Conservation (phyloP, 495 filamentous ascomycete genomes). For the Staphylotrichum tortipilum region DNA sequence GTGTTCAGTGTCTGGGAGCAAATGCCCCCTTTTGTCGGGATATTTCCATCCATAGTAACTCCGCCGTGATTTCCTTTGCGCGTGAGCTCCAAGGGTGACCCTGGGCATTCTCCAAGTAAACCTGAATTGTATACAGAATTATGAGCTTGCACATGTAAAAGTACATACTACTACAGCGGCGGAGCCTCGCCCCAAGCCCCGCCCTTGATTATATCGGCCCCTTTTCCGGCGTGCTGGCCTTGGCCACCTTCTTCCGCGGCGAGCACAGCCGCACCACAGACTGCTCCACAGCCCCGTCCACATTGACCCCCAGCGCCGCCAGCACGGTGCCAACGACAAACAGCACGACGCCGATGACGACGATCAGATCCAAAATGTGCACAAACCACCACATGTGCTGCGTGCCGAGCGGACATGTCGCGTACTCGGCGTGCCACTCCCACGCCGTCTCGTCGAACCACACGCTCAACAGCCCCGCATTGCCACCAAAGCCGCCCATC, state of each 20-base stretch:
- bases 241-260: background rate
- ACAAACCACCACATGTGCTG: slow-evolving; percentile 95
- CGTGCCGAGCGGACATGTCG: slow-evolving; percentile 64
- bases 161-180: background rate
- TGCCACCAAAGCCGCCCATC: slow-evolving; percentile 92
- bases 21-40: too few relatives aligned
- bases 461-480: slow-evolving; percentile 73
- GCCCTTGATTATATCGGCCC: background rate
- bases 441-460: slow-evolving; percentile 71
- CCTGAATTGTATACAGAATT: too few relatives aligned
- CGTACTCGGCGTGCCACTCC: slow-evolving; percentile 77
- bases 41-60: too few relatives aligned
- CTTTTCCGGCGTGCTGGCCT: background rate
- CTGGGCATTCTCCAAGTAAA: too few relatives aligned
- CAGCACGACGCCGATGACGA: slow-evolving; percentile 29
- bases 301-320: slow-evolving; percentile 15
- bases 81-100: too few relatives aligned
- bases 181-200: background rate
- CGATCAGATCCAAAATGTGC: slow-evolving; percentile 61
- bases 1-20: too few relatives aligned
- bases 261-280: background rate
- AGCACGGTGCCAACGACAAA: slow-evolving; percentile 19
- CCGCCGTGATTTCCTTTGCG: too few relatives aligned
- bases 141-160: background rate
- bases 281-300: slow-evolving; percentile 10